Evolutionary conservation across 192 early-diverging fungal species (phyloP), one percentile per base, ranked within the genome.

Genomic region (Funneliformis geosporum): DNA sequence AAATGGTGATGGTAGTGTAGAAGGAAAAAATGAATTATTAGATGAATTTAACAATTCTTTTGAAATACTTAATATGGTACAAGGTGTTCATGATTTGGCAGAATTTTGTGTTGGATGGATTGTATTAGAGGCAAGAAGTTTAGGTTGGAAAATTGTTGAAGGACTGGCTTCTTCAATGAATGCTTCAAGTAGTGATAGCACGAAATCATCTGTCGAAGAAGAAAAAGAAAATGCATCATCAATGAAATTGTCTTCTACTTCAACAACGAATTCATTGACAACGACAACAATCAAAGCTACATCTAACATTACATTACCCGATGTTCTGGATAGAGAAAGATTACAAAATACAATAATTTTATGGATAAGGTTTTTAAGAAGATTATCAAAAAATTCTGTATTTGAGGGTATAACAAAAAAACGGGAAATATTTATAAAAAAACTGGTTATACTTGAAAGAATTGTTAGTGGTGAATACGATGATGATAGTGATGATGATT

Each of bases 91-190:
- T 65, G 42, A 59, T 43, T 44, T 78, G 8, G 62, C 77, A n/a
- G 77, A 78, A 78, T 78, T 69, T 60, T 78, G 77, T 40, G 77
- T 78, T 78, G 77, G 77, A 7, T 69, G 77, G 77, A 55, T 78
- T 38, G 77, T 78, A 27, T 69, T 78, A 18, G 77, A 78, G 39
- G 66, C 77, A 39, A 67, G 42, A 28, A 60, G 68, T 12, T 38
- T 78, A 21, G 47, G 46, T n/a, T 78, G 77, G 77, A 78, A 78
- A 59, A 60, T 60, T 14, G 47, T 78, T 28, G 77, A 78, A 40
- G 67, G 39, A 38, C 14, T 78, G 16, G 25, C 72, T 7, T 69
- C 38, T 16, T 55, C 47, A 5, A 55, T 55, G 47, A 16, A 55
- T 4, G 47, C 12, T 55, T 12, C 0, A 55, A 55, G 18, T 55